Evolutionary conservation across 768 basidiomycete genomes (phyloP), one percentile per base, ranked within the genome.

Genomic region (Mycena maculata): DNA sequence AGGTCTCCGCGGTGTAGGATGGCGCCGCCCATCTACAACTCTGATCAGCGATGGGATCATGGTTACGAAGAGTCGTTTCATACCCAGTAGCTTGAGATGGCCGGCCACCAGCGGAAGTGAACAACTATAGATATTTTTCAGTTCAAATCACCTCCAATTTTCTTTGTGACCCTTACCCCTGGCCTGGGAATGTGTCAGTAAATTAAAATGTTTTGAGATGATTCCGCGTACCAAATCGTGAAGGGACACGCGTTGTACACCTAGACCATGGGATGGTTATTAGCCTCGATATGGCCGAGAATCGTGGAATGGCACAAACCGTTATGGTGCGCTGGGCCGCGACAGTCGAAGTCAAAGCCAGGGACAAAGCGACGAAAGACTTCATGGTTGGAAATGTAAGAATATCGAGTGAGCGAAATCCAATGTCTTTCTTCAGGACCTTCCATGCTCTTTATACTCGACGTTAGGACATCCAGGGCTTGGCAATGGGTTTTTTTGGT

Each of bases 1-100:
- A 80, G 22, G 72, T 73, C n/a, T 78, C 76, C 7, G 71, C 44
- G 15, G 77, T 5, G 78, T 63, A 23, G 33, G 44, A 22, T 58
- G 62, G 39, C 66, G 67, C 75, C 59, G 67, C 25, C 65, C 65
- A 56, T 54, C 60, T 61, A 22, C 3, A 28, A 18, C 12, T 18
- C 23, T 11, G n/a, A 25, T 60, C 25, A 60, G 36, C 38, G 10
- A 2, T 16, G n/a, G 48, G 12, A 49, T 9, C 11, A 27, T 7
- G n/a, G 12, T 36, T n/a, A 18, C 25, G 5, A 27, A 0, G 10
- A 15, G 27, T 30, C 3, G 23, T 41, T 54, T 0, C 60, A 22
- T 38, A 62, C 62, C 62, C 62, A 18, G 66, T 67, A 10, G 66
- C 16, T 20, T 67, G 66, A 13, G 60, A 28, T 8, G 66, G 66